Conservation (phyloP, 345 rosid genomes). For the Lagerstroemia speciosa region DNA sequence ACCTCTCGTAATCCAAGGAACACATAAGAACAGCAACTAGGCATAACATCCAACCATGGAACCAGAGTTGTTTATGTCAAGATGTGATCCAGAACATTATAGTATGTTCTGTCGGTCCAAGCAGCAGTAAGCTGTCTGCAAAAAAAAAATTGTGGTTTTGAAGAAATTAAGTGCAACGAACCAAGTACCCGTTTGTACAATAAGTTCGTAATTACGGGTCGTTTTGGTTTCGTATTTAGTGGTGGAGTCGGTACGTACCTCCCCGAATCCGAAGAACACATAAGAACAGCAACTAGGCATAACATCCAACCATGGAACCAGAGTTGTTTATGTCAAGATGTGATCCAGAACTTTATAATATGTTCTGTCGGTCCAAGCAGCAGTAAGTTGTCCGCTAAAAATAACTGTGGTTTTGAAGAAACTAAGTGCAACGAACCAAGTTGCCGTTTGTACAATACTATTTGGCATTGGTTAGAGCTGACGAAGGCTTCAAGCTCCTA, state of each 20-base stretch:
- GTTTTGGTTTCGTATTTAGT: too few species aligned
- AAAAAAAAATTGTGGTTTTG: too few species aligned
- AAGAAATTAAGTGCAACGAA: too few species aligned
- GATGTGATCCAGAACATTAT: neutral
- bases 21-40: neutral
- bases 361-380: neutral
- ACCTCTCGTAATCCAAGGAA: too few species aligned
- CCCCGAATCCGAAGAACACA: too few species aligned
- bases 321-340: neutral
- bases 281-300: neutral
- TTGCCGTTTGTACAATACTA: neutral
- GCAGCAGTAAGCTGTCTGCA: neutral
- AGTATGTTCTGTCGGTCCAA: neutral
- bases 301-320: neutral
- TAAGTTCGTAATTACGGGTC: too few species aligned
- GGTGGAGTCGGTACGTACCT: too few species aligned
- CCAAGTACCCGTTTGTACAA: too few species aligned
- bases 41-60: neutral
- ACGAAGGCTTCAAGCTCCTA: neutral
- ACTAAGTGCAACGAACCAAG: neutral
- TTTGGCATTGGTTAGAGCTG: neutral
- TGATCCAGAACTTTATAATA: neutral
- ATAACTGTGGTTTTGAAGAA: neutral
- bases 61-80: neutral
- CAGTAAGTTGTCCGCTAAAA: neutral